Evolutionary conservation across 495 filamentous ascomycete species (phyloP), one percentile per base, ranked within the genome.

Genomic region (Filosporella fistucella): DNA sequence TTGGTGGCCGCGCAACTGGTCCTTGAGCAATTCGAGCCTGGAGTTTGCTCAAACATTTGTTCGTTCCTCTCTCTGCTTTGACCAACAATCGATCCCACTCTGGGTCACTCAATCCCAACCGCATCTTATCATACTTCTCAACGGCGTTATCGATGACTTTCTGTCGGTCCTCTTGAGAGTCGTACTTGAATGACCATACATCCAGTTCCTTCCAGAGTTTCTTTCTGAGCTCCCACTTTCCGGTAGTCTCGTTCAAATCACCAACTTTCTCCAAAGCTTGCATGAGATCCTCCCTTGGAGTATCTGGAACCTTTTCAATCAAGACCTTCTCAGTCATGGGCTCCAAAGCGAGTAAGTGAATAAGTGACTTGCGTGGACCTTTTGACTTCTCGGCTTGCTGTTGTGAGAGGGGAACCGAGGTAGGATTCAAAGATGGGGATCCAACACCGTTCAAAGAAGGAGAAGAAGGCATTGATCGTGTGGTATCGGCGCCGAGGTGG

Each of bases 101-200:
- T 39, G 81, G 77, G 50, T 93, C 88, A 3, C 78, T 75, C 24
- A 76, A 71, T 18, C 74, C 76, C n/a, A 95, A 64, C 4, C 90
- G 79, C 68, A 84, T 72, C 45, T 84, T 81, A 68, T 96, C 90
- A 56, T 85, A 95, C 20, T 83, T 75, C 29, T 76, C 82, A 42
- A 94, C 77, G n/a, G 89, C 87, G 58, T 86, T 88, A 56, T 91
- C 82, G 62, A 95, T 91, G 11, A 87, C 90, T 11, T 74, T 71
- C 57, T 89, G 72, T 21, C 89, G 82, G 54, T 91, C 85, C 25
- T 81, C 78, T 24, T 76, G 63, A 20, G 63, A 76, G 13, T 70
- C 69, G 61, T 91, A 93, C 6, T 75, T 69, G 62, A 89, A 93
- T 12, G 77, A 77, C 76, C 83, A 95, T 14, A 89, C 76, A 59